Evolutionary conservation across 2,329 filamentous ascomycete genomes (phyloP).

Genomic region (Immersiporthe knoxdaviesiana): DNA sequence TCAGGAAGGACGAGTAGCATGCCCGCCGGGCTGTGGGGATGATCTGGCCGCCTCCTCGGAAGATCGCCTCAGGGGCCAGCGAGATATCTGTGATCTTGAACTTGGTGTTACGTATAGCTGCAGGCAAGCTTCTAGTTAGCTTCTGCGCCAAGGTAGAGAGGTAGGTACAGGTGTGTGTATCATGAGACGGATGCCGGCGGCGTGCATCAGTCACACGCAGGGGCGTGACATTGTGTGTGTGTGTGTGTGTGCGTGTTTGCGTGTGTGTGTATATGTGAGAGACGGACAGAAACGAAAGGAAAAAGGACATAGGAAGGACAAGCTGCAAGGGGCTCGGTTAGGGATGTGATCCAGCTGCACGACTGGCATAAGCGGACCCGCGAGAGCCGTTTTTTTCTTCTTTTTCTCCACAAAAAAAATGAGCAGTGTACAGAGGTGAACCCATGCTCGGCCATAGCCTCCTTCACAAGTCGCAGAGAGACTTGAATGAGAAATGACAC

Average conservation of each 20-base stretch:
- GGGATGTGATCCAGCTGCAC: neutral
- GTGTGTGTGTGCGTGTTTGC: no score
- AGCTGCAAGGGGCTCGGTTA: conserved; percentile 21
- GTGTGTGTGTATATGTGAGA: no score
- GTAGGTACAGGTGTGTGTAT: neutral
- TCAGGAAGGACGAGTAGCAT: conserved; percentile 94
- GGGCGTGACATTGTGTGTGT: conserved; percentile 7
- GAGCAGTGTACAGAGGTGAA: conserved; percentile 10
- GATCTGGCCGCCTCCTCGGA: conserved; percentile 93
- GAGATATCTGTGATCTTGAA: conserved; percentile 94
- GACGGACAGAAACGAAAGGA: no score
- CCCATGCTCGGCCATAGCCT: conserved; percentile 8
- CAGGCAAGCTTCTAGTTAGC: conserved; percentile 7
- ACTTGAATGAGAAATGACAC: neutral
- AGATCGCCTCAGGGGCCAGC: conserved; percentile 87
- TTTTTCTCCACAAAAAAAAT: neutral
- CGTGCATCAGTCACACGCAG: conserved; percentile 2
- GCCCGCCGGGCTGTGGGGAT: conserved; percentile 92
- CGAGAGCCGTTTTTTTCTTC: conserved; percentile 15
- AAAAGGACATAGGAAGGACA: conserved; percentile 11
- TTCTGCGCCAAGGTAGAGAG: conserved; percentile 18
- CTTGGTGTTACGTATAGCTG: conserved; percentile 94
- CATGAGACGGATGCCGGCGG: neutral
- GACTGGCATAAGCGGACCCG: conserved; percentile 23
- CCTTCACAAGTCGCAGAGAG: neutral